Conservation (phyloP, 1,284 basidiomycete genomes). For the Volvariella volvacea region DNA sequence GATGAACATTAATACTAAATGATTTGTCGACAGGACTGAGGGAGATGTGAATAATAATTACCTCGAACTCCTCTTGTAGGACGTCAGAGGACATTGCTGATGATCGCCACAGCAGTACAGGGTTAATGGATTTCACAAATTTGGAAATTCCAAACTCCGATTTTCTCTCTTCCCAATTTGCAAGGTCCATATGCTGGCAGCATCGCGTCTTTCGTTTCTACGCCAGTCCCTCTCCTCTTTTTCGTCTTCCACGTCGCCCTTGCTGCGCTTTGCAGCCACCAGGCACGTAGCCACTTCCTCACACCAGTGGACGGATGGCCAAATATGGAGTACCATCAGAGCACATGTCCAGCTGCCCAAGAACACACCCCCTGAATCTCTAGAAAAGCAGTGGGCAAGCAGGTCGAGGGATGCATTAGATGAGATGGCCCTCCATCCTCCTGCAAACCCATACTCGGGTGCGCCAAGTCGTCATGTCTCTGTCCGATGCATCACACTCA, state of each 20-base stretch:
- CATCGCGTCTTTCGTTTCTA: neutral
- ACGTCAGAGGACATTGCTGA: conserved; percentile 50
- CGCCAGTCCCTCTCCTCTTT: neutral
- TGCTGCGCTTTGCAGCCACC: too few relatives aligned
- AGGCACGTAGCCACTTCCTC: neutral
- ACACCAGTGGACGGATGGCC: too few relatives aligned
- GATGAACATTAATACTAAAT: conserved; percentile 7
- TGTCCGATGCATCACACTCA: conserved; percentile 6
- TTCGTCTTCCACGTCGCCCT: neutral
- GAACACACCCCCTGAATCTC: neutral
- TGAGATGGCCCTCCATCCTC: conserved; percentile 16
- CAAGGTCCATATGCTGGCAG: conserved; percentile 5
- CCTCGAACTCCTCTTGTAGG: conserved; percentile 85
- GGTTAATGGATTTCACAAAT: conserved; percentile 5
- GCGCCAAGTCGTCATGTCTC: conserved; percentile 6
- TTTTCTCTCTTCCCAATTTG: neutral
- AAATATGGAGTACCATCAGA: conserved; percentile 8
- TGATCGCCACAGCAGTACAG: conserved; percentile 3
- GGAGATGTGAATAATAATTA: conserved; percentile 22
- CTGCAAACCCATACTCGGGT: conserved; percentile 25
- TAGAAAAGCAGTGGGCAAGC: conserved; percentile 31
- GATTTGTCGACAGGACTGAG: neutral
- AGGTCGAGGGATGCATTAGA: conserved; percentile 22
- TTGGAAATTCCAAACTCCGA: conserved; percentile 1
- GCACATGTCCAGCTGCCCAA: neutral